phyloP scores from a whole-genome alignment of 2,329 filamentous ascomycete genomes.

The Sporothrix humicola region DNA sequence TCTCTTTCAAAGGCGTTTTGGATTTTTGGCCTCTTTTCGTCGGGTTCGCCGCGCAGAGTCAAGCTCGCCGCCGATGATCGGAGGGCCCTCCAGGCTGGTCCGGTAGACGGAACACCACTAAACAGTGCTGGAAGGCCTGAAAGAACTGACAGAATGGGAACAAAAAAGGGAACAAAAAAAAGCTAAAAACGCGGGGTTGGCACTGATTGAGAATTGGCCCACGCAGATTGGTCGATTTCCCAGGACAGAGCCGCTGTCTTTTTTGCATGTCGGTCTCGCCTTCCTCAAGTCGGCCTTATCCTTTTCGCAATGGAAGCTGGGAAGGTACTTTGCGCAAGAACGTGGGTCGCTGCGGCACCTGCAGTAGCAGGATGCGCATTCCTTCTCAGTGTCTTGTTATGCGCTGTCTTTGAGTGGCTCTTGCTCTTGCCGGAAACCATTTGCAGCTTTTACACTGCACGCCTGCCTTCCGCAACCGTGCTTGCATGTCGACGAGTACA shows the following conservation, averaged over 20 bases:
- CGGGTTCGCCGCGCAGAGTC: conserved; percentile 7
- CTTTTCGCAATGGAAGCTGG: not conserved
- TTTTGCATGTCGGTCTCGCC: not conserved
- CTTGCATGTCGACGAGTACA: conserved; percentile 22
- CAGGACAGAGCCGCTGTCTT: not conserved
- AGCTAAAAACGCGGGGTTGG: conserved; percentile 37
- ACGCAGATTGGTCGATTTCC: conserved; percentile 33
- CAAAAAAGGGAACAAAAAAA: conserved; percentile 25
- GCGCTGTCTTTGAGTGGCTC: not conserved
- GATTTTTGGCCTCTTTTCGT: not conserved
- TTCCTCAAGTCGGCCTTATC: not conserved
- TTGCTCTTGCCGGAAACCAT: not conserved
- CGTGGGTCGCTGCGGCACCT: conserved; percentile 21
- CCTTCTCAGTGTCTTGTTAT: conserved; percentile 8
- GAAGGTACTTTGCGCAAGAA: not conserved
- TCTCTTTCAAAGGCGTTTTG: no score
- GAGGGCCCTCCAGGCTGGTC: conserved; percentile 32
- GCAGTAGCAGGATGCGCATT: conserved; percentile 17
- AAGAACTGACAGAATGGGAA: not conserved
- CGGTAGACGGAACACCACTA: conserved; percentile 32
- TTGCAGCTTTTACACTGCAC: not conserved
- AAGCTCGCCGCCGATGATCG: conserved; percentile 36
- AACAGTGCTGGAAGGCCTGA: not conserved
- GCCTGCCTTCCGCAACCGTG: conserved; percentile 8
- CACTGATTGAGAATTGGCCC: conserved; percentile 35